These are phyloP conservation scores for Porphyridium purpureum DNA, from an alignment of 23 red algal genomes.

Conservation along the genomic window DNA sequence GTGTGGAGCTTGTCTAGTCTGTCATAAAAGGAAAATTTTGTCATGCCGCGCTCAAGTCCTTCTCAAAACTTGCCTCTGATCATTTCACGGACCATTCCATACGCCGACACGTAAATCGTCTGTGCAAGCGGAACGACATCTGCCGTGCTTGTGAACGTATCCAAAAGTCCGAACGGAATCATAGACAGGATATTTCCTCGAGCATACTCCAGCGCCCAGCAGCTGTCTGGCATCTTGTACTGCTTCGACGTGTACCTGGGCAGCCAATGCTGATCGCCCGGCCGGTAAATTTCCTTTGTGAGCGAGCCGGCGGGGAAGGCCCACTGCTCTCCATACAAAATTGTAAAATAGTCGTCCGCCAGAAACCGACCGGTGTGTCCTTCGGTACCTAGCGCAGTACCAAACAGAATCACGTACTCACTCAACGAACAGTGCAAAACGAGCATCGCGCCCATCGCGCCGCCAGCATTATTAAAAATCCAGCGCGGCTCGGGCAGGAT, in stretches of 20 bases:
- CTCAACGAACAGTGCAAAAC: conserved; percentile 34
- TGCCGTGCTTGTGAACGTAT: conserved; percentile 28
- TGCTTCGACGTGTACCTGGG: conserved; percentile 25
- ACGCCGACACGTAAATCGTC: conserved; percentile 22
- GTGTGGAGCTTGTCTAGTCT: too few relatives aligned
- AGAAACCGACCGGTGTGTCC: conserved; percentile 55
- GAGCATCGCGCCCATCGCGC: conserved; percentile 60
- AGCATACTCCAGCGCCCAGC: conserved; percentile 65
- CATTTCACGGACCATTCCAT: conserved; percentile 33
- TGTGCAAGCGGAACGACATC: conserved; percentile 21
- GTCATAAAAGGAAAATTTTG: too few relatives aligned
- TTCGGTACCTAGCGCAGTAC: conserved; percentile 35
- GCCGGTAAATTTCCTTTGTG: conserved; percentile 16
- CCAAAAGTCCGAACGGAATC: conserved; percentile 47
- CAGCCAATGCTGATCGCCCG: conserved; percentile 42
- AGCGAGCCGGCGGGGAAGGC: conserved; percentile 22
- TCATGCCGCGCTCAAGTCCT: too few relatives aligned
- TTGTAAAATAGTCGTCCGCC: conserved; percentile 33
- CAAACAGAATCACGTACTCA: conserved; percentile 69
- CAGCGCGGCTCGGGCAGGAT: conserved; percentile 29
- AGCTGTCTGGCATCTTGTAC: conserved; percentile 18
- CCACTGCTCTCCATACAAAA: conserved; percentile 45
- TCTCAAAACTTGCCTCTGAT: conserved; percentile 9
- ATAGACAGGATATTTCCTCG: conserved; percentile 60
- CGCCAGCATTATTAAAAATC: conserved; percentile 63